Conservation (phyloP, 805 yeast species). For the Teunomyces cretensis region DNA sequence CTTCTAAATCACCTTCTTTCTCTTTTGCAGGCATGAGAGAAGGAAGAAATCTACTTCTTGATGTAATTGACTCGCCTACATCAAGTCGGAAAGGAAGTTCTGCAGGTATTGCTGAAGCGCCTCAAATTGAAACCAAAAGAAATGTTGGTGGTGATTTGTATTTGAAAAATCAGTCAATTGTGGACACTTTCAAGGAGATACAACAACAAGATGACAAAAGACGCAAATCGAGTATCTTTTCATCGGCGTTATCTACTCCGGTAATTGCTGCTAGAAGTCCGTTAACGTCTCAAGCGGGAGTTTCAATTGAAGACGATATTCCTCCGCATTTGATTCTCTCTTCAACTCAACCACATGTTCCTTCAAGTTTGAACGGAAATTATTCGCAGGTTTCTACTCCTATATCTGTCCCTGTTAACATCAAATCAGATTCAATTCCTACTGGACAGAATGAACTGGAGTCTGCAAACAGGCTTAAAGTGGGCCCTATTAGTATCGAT, state of each 20-base stretch:
- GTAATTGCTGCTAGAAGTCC: slow-evolving; percentile 17
- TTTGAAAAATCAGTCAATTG: slow-evolving; percentile 39
- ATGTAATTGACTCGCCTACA: slow-evolving; percentile 29
- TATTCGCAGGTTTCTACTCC: neutral
- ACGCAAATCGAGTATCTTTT: slow-evolving; percentile 30
- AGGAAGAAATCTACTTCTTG: slow-evolving; percentile 28
- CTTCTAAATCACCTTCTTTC: slow-evolving; percentile 15
- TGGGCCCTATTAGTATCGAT: slow-evolving; percentile 34
- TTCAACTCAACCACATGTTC: neutral
- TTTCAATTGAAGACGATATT: slow-evolving; percentile 1
- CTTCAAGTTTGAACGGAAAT: neutral
- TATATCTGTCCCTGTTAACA: neutral
- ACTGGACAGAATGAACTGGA: slow-evolving; percentile 6
- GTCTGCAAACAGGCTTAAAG: slow-evolving; percentile 16
- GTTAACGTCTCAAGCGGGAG: slow-evolving; percentile 9
- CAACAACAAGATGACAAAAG: slow-evolving; percentile 42
- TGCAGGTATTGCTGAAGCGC: slow-evolving; percentile 31
- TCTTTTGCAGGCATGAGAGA: slow-evolving; percentile 29
- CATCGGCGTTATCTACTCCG: slow-evolving; percentile 14
- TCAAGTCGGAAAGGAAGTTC: slow-evolving; percentile 20
- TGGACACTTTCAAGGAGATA: slow-evolving; percentile 44
- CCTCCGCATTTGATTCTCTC: neutral
- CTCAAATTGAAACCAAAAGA: slow-evolving; percentile 44
- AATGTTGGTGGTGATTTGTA: slow-evolving; percentile 47
- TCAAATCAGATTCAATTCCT: slow-evolving; percentile 2